These are phyloP conservation scores for Bruguiera parviflora DNA, from an alignment of 345 rosid species.

Conservation along the genomic window DNA sequence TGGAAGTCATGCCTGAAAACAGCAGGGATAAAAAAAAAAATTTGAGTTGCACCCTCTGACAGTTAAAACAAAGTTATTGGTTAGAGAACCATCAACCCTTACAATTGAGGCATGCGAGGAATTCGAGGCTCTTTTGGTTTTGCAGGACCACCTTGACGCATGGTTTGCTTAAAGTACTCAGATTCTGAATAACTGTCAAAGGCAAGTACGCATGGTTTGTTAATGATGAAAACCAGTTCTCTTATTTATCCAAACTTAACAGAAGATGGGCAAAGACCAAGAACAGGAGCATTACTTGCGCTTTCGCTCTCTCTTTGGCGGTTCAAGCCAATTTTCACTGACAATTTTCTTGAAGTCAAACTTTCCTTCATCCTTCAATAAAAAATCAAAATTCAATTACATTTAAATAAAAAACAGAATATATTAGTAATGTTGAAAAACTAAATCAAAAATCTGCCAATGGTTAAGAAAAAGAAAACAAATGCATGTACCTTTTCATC, in stretches of 20 bases:
- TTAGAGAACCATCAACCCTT: slow-evolving; percentile 23
- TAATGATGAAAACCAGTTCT: not conserved
- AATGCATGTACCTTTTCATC: slow-evolving; percentile 58
- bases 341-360: slow-evolving; percentile 91
- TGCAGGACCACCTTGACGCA: slow-evolving; percentile 92
- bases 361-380: slow-evolving; percentile 78
- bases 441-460: not conserved
- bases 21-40: slow-evolving; percentile 8
- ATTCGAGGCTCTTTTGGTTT: slow-evolving; percentile 97
- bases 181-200: slow-evolving; percentile 82
- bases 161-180: slow-evolving; percentile 91
- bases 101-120: slow-evolving; percentile 99
- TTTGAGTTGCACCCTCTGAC: slow-evolving; percentile 8
- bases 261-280: not conserved
- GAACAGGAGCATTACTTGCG: slow-evolving; percentile 62
- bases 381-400: slow-evolving; percentile 17
- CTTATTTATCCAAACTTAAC: not conserved
- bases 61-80: not conserved
- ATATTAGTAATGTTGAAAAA: not conserved
- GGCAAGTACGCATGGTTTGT: not conserved
- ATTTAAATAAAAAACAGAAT: not conserved
- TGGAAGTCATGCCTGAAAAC: slow-evolving; percentile 86
- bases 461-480: not conserved
- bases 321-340: slow-evolving; percentile 96
- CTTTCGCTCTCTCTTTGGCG: slow-evolving; percentile 96